Evolutionary conservation across 2,329 filamentous ascomycete species (phyloP).

Genomic region (Exophiala dermatitidis): DNA sequence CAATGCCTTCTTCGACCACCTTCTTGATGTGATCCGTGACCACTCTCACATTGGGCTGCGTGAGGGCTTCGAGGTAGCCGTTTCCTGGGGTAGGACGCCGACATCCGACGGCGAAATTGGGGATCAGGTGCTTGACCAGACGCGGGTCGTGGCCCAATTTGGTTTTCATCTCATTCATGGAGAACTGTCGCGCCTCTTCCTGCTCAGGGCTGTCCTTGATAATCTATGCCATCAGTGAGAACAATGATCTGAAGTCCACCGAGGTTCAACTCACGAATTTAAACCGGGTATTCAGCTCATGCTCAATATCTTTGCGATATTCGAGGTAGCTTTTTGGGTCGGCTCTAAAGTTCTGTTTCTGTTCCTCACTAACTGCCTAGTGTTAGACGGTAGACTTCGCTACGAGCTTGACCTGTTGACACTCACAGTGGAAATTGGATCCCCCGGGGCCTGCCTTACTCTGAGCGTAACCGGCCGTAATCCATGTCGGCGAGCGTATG

Average conservation of each 20-base stretch:
- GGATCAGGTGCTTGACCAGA: constrained; percentile 17
- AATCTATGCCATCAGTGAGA: constrained; percentile 31
- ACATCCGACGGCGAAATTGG: constrained; percentile 35
- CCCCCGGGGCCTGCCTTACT: constrained; percentile 28
- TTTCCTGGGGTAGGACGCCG: constrained; percentile 43
- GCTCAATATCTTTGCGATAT: constrained; percentile 30
- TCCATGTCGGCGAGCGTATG: constrained; percentile 26
- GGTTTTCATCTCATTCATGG: neutral
- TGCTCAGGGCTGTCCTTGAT: constrained; percentile 27
- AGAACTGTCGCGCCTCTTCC: neutral
- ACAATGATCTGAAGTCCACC: neutral
- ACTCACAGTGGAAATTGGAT: constrained; percentile 27
- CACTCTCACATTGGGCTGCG: constrained; percentile 54
- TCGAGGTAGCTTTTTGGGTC: constrained; percentile 23
- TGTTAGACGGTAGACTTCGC: too few relatives aligned
- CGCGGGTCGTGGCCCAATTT: neutral
- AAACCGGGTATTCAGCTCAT: constrained; percentile 25
- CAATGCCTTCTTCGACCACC: constrained; percentile 48
- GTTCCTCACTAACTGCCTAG: constrained; percentile 17
- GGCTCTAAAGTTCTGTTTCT: constrained; percentile 21
- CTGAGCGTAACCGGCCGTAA: constrained; percentile 16
- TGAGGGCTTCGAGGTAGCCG: constrained; percentile 44
- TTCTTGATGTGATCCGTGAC: constrained; percentile 50
- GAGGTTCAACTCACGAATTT: constrained; percentile 7
- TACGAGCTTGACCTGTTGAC: too few relatives aligned